Evolutionary conservation across 2,329 filamentous ascomycete genomes (phyloP).

Genomic region (Exutisphaerella laricina): DNA sequence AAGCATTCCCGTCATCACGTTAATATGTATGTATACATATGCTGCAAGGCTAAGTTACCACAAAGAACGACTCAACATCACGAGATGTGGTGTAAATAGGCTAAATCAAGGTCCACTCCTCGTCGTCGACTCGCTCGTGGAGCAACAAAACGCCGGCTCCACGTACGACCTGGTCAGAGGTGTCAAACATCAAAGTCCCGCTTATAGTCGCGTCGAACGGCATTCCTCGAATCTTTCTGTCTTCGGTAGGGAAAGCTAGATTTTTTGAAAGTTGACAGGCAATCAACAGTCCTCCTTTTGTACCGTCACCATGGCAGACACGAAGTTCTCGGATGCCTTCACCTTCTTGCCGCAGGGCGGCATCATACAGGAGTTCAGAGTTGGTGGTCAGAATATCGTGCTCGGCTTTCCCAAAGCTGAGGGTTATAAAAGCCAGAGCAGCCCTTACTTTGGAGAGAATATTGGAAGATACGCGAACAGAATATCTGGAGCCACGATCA

Average conservation of each 20-base stretch:
- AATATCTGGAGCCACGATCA: constrained; percentile 65
- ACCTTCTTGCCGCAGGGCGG: constrained; percentile 70
- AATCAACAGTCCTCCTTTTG: too few species aligned
- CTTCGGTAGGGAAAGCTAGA: too few species aligned
- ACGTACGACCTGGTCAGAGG: constrained; percentile 5
- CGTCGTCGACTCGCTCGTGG: constrained; percentile 7
- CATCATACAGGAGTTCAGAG: constrained; percentile 72
- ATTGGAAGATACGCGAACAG: constrained; percentile 84
- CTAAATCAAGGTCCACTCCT: constrained; percentile 10
- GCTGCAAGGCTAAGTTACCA: too few species aligned
- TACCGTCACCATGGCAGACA: constrained; percentile 20
- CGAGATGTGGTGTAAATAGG: constrained; percentile 8
- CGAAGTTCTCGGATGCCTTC: constrained; percentile 39
- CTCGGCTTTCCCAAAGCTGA: constrained; percentile 73
- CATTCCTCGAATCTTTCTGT: too few species aligned
- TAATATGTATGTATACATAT: not conserved
- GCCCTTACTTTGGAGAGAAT: constrained; percentile 82
- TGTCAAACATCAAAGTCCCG: too few species aligned
- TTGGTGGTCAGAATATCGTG: constrained; percentile 79
- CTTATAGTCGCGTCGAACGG: too few species aligned
- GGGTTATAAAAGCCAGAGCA: constrained; percentile 69
- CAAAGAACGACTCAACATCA: not conserved
- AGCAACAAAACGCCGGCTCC: constrained; percentile 9
- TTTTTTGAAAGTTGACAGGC: too few species aligned
- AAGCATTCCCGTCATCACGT: not conserved